Evolutionary conservation across 805 yeast genomes (phyloP).

Genomic region (Blastobotrys attinorum): DNA sequence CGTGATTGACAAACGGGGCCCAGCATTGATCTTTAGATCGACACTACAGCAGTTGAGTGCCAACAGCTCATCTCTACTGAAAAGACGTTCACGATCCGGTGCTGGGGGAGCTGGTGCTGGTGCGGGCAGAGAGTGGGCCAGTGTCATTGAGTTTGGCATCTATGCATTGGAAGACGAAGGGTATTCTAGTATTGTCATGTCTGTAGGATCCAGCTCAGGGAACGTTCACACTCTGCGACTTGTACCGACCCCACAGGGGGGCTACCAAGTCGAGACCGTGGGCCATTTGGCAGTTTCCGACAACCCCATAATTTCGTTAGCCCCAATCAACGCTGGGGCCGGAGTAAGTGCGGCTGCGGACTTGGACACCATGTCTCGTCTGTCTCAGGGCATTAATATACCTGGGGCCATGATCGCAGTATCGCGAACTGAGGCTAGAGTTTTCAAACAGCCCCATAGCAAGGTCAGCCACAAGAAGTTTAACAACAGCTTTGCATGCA

Average conservation of each 20-base stretch:
- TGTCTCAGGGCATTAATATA: constrained; percentile 53
- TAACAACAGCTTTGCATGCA: constrained; percentile 42
- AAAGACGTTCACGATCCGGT: constrained; percentile 3
- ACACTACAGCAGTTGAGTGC: not conserved
- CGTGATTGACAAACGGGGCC: constrained; percentile 69
- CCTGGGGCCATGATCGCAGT: constrained; percentile 55
- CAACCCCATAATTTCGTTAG: constrained; percentile 45
- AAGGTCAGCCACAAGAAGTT: constrained; percentile 59
- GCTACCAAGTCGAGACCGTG: constrained; percentile 48
- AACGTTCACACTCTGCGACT: constrained; percentile 58
- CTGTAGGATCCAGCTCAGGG: constrained; percentile 73
- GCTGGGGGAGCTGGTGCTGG: not conserved
- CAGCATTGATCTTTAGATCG: constrained; percentile 43
- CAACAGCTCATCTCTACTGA: not conserved
- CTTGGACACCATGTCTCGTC: constrained; percentile 44
- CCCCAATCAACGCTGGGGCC: constrained; percentile 47
- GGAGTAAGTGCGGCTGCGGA: constrained; percentile 65
- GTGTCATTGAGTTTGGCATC: constrained; percentile 65
- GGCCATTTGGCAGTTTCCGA: constrained; percentile 43
- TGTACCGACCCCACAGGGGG: constrained; percentile 54
- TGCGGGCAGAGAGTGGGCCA: constrained; percentile 30
- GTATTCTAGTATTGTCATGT: constrained; percentile 61
- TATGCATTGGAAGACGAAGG: constrained; percentile 59
- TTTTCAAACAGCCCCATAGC: constrained; percentile 50
- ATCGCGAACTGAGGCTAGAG: constrained; percentile 53